phyloP scores from a whole-genome alignment of 495 filamentous ascomycete genomes.

The Chaetomidium leptoderma region DNA sequence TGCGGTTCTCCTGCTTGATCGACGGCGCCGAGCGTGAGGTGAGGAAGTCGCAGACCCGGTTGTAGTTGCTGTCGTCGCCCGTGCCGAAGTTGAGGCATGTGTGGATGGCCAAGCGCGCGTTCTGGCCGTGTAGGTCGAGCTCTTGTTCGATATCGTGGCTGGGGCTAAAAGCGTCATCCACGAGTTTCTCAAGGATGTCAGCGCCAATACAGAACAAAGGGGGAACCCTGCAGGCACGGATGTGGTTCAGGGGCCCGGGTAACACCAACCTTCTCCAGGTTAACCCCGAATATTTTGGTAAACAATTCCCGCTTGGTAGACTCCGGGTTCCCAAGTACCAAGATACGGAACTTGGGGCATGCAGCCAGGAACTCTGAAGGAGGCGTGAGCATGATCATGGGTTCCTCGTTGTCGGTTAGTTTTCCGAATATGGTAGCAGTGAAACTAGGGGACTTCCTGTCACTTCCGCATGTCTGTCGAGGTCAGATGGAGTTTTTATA shows the following conservation, averaged over 20 bases:
- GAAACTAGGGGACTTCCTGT: too few relatives aligned
- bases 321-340: constrained; percentile 30
- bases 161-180: constrained; percentile 21
- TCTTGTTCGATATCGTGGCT: constrained; percentile 23
- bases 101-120: constrained; percentile 24
- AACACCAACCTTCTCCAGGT: constrained; percentile 26
- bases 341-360: constrained; percentile 29
- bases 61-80: constrained; percentile 15
- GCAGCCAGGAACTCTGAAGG: constrained; percentile 22
- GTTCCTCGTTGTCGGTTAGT: not conserved
- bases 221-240: not conserved
- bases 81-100: constrained; percentile 26
- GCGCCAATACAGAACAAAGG: not conserved
- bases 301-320: constrained; percentile 32
- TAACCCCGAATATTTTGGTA: constrained; percentile 28
- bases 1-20: constrained; percentile 2
- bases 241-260: not conserved
- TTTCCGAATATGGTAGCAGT: too few relatives aligned
- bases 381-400: constrained; percentile 16
- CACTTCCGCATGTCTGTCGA: not conserved
- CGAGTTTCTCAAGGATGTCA: constrained; percentile 15
- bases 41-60: constrained; percentile 20
- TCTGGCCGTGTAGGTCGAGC: constrained; percentile 27
- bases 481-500: constrained; percentile 3
- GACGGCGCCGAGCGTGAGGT: not conserved